Percentiles rank a stretch among this genome's conserved stretches.
Evolutionary conservation across 768 basidiomycete species (phyloP).

Genomic region (Tylopilus sp.): DNA sequence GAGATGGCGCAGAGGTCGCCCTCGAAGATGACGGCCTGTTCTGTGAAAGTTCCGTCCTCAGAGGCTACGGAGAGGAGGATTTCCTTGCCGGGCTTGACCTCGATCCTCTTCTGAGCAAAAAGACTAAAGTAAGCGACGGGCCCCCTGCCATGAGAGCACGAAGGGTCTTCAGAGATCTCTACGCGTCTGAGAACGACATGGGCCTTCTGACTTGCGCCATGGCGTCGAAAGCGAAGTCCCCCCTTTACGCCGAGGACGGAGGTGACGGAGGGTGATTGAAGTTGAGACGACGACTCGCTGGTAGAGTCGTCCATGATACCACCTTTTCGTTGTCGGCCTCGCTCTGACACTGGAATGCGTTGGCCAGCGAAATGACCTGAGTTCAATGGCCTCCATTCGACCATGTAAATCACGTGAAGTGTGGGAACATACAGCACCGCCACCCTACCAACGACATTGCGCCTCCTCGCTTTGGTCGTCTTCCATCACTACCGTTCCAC

Average conservation of each 20-base stretch:
- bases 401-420: constrained; percentile 19
- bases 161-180: constrained; percentile 43
- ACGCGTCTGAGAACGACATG: constrained; percentile 68
- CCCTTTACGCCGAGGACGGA: constrained; percentile 63
- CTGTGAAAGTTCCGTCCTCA: constrained; percentile 51
- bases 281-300: constrained; percentile 32
- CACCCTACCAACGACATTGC: neutral
- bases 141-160: constrained; percentile 38
- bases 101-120: constrained; percentile 67
- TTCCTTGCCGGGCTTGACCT: constrained; percentile 68
- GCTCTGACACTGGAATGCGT: constrained; percentile 9
- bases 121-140: constrained; percentile 55
- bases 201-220: constrained; percentile 64
- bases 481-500: neutral
- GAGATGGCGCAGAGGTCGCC: constrained; percentile 38
- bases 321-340: constrained; percentile 12
- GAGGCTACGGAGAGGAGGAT: constrained; percentile 58
- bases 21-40: constrained; percentile 57
- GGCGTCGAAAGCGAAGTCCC: constrained; percentile 59
- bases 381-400: neutral
- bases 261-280: constrained; percentile 37
- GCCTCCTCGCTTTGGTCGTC: neutral
- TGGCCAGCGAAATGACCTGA: neutral
- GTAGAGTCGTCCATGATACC: constrained; percentile 37
- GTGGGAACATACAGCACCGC: constrained; percentile 15